Base-by-base conservation (phyloP, 768 basidiomycete genomes). In the Hypholoma sublateritium region DNA sequence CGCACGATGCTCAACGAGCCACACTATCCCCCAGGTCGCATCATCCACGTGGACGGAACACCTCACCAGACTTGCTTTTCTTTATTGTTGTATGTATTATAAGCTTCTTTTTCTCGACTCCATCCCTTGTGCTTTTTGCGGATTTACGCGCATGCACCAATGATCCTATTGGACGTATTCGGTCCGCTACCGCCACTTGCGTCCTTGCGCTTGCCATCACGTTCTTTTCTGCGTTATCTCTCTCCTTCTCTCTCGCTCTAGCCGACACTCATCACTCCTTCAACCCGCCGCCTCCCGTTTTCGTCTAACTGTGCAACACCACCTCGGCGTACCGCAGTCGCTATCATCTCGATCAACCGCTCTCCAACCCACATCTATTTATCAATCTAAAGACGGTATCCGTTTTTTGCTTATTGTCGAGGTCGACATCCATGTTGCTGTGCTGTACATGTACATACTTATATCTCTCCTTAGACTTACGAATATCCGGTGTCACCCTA, bases 51-150 rank as follows among this genome's bases (percentile, higher is more conserved):
- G 42, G 28, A 48, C 28, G 9, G 9, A 32, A 32, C 55, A 22
- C 24, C n/a, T 28, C 17, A 39, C 34, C 41, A 11, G 14, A 19
- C 16, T 14, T 44, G 9, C 50, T 50, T 61, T 63, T 61, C 53
- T 55, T 67, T 67, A 63, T 65, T 65, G 57, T 59, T 67, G 63
- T 65, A 65, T 65, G 63, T 67, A 62, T 67, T 56, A 62, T 60
- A 54, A 45, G 36, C 45, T 43, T 32, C 45, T 37, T 22, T n/a
- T 57, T 45, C 53, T n/a, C 35, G 24, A 47, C 16, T 46, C 35
- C 44, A 21, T 43, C 35, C 42, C 32, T 37, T 42, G 19, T 47
- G 37, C 45, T 46, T 37, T 19, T 36, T 50, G 41, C 48, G 28
- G 48, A 32, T 41, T 12, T 52, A 37, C 1, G 24, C 16, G 35